Percentiles rank a stretch among this genome's conserved stretches.
phyloP scores from a whole-genome alignment of 495 filamentous ascomycete genomes.

The Aspergillus indologenus region DNA sequence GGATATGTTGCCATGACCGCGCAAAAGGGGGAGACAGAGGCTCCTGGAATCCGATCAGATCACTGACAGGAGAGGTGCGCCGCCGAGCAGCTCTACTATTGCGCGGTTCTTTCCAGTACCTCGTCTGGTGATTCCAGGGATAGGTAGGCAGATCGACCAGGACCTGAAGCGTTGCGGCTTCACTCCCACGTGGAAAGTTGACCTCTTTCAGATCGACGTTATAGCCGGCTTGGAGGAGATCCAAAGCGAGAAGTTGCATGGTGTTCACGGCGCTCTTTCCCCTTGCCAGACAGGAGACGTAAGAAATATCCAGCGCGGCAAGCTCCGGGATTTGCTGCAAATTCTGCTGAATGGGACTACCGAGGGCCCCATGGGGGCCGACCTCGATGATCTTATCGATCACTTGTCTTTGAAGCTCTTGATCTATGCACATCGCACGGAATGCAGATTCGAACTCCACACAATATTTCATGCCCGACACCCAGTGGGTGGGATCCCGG shows the following conservation, averaged over 20 bases:
- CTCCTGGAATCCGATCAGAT: neutral
- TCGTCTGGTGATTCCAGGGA: conserved; percentile 1
- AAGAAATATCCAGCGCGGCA: neutral
- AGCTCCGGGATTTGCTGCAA: neutral
- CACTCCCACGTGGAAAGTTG: neutral
- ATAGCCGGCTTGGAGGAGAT: neutral
- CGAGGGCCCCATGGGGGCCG: conserved; percentile 37
- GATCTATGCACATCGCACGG: neutral
- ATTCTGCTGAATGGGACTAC: conserved; percentile 4
- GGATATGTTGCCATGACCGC: neutral
- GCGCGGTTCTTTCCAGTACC: conserved; percentile 5
- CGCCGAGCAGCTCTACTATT: neutral
- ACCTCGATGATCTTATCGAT: conserved; percentile 32
- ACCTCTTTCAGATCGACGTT: neutral
- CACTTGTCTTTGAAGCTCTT: neutral
- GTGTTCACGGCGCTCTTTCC: neutral
- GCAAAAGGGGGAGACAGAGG: neutral
- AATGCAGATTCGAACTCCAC: neutral
- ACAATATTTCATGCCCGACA: neutral
- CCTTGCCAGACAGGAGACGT: neutral
- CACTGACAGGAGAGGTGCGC: too few species aligned
- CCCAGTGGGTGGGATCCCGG: neutral
- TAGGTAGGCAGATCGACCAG: conserved; percentile 4
- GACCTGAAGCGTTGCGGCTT: too few species aligned
- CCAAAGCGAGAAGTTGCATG: neutral